A percentile compares a stretch with the other conserved stretches of the same genome.
Evolutionary conservation across 768 basidiomycete species (phyloP).

Genomic region (Kwoniella pini): DNA sequence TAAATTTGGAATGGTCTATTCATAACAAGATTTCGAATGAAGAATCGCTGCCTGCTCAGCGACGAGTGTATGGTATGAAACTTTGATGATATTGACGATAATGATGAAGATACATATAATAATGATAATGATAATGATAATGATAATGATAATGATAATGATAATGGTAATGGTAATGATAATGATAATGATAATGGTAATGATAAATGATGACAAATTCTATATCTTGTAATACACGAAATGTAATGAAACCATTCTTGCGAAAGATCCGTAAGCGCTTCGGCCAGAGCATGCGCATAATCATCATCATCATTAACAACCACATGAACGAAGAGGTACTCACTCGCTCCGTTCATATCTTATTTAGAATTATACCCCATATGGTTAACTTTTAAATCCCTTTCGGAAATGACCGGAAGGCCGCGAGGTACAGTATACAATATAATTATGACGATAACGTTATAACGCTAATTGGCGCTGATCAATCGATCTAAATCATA

Average conservation of each 20-base stretch:
- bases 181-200: too few relatives aligned
- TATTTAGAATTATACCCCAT: too few relatives aligned
- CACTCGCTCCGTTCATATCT: too few relatives aligned
- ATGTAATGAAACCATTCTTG: too few relatives aligned
- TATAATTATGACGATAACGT: neutral
- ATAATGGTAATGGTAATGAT: too few relatives aligned
- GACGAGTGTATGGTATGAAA: neutral
- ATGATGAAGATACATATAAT: neutral
- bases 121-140: too few relatives aligned
- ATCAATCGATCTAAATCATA: slow-evolving; percentile 5
- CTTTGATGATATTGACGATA: neutral
- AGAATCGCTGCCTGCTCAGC: neutral
- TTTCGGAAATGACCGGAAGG: slow-evolving; percentile 6
- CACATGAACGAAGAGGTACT: neutral
- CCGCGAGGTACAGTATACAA: neutral
- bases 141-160: too few relatives aligned
- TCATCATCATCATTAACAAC: neutral
- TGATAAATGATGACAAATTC: too few relatives aligned
- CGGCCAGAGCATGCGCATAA: neutral
- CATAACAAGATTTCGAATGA: too few relatives aligned
- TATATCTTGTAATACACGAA: neutral
- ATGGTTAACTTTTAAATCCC: too few relatives aligned
- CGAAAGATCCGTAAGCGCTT: too few relatives aligned
- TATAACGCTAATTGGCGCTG: neutral
- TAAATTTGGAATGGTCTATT: too few relatives aligned